Percentiles rank a stretch among this genome's conserved stretches.
These are phyloP conservation scores for Naganishia sp. DNA, from an alignment of 1,284 basidiomycete genomes.

Conservation along the genomic window DNA sequence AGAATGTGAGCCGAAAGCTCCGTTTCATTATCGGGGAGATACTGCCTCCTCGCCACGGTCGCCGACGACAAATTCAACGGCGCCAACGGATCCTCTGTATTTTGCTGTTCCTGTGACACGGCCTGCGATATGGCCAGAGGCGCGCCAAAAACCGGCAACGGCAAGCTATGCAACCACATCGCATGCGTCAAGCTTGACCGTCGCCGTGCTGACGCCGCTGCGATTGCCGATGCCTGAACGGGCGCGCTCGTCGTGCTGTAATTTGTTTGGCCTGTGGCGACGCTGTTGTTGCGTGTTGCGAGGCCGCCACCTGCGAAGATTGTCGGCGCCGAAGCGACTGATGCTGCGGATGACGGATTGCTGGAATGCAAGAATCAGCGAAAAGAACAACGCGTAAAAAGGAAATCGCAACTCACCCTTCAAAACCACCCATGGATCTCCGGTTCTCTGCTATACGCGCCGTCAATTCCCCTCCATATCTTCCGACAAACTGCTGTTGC, in stretches of 20 bases:
- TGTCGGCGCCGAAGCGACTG: slow-evolving; percentile 14
- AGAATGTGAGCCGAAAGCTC: slow-evolving; percentile 2
- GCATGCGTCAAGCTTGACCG: slow-evolving; percentile 31
- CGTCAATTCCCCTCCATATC: neutral
- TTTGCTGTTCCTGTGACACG: neutral
- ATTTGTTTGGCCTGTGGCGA: slow-evolving; percentile 19
- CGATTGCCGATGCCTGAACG: neutral
- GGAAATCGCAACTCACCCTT: neutral
- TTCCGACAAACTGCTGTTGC: neutral
- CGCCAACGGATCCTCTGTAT: slow-evolving; percentile 16
- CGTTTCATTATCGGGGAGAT: neutral
- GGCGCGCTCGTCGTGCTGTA: slow-evolving; percentile 13
- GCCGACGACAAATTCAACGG: slow-evolving; percentile 13
- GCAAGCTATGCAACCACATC: slow-evolving; percentile 19
- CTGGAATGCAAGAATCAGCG: neutral
- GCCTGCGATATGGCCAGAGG: neutral
- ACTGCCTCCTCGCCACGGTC: neutral
- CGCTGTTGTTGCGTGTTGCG: slow-evolving; percentile 24
- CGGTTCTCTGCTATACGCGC: neutral
- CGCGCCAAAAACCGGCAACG: slow-evolving; percentile 18
- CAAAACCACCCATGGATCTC: slow-evolving; percentile 7
- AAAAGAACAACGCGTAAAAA: neutral
- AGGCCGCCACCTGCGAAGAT: neutral
- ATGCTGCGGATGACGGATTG: slow-evolving; percentile 4
- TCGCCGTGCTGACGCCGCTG: slow-evolving; percentile 1